Conservation (phyloP, 2,329 filamentous ascomycete species). For the Clathrospora elynae region DNA sequence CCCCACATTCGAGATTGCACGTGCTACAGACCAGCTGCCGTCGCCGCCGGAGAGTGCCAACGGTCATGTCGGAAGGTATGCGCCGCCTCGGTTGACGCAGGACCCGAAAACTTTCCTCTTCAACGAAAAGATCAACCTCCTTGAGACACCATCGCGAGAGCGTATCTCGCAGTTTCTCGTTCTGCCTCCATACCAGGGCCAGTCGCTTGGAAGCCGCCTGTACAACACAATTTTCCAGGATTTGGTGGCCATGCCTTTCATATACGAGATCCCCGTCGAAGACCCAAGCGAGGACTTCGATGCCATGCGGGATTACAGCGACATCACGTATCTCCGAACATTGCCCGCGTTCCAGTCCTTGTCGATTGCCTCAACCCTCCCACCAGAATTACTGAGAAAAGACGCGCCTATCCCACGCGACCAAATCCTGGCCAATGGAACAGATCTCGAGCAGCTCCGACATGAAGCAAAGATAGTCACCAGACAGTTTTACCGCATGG, state of each 20-base stretch:
- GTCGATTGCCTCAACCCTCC: conserved; percentile 56
- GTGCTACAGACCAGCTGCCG: conserved; percentile 44
- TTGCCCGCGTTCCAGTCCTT: conserved; percentile 64
- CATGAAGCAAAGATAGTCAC: conserved; percentile 71
- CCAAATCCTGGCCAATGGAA: conserved; percentile 62
- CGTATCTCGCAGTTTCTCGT: conserved; percentile 94
- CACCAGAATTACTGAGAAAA: conserved; percentile 58
- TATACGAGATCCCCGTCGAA: conserved; percentile 87
- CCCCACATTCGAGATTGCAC: conserved; percentile 54
- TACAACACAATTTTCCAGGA: conserved; percentile 79
- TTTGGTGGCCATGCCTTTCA: conserved; percentile 69
- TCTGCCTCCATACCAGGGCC: conserved; percentile 81
- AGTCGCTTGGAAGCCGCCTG: conserved; percentile 77
- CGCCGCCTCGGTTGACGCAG: conserved; percentile 31
- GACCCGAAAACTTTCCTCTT: conserved; percentile 40
- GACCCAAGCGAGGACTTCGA: conserved; percentile 90
- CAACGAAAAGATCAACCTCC: conserved; percentile 51
- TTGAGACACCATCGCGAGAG: conserved; percentile 73
- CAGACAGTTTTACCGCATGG: conserved; percentile 74
- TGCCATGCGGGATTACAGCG: conserved; percentile 75
- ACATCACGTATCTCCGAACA: conserved; percentile 67
- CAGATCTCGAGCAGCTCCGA: conserved; percentile 62
- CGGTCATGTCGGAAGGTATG: conserved; percentile 50
- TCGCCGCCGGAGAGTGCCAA: conserved; percentile 36
- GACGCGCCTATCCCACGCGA: conserved; percentile 56